A percentile compares a stretch with the other conserved stretches of the same genome.
Evolutionary conservation across 306 rosid species (phyloP).

Genomic region (Vigna trinervia): DNA sequence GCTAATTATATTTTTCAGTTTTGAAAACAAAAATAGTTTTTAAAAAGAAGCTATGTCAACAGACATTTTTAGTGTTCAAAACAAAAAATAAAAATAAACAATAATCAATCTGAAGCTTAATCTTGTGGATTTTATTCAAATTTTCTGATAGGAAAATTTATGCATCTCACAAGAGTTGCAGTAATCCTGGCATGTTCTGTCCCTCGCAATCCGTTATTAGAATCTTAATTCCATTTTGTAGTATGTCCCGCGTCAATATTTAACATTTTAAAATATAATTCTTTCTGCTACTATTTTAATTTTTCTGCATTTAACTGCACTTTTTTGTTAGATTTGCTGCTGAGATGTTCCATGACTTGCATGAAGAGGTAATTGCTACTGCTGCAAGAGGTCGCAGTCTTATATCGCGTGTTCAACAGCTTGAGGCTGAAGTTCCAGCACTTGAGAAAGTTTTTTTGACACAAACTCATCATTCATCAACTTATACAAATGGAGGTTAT

Average conservation of each 20-base stretch:
- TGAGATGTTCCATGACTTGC: conserved; percentile 90
- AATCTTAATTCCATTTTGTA: neutral
- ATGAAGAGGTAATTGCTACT: conserved; percentile 94
- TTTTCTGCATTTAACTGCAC: conserved; percentile 38
- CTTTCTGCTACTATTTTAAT: conserved; percentile 4
- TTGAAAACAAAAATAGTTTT: neutral
- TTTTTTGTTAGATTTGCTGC: conserved; percentile 83
- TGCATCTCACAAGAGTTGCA: conserved; percentile 9
- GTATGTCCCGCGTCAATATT: conserved; percentile 3
- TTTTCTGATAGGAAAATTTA: conserved; percentile 14
- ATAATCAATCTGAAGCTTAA: neutral
- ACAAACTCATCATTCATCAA: conserved; percentile 69
- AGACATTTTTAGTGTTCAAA: neutral
- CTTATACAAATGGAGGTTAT: conserved; percentile 76
- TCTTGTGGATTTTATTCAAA: conserved; percentile 24
- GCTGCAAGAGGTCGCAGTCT: conserved; percentile 88
- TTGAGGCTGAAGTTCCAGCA: conserved; percentile 94
- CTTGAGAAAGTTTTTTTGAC: conserved; percentile 81
- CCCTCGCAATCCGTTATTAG: neutral
- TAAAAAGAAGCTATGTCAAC: neutral
- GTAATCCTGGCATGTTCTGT: conserved; percentile 12
- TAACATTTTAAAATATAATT: neutral
- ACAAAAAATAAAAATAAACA: neutral
- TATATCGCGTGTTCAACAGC: conserved; percentile 87
- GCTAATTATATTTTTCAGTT: neutral